Conservation (phyloP, 257 asterid species). For the Thymus quinquecostatus region DNA sequence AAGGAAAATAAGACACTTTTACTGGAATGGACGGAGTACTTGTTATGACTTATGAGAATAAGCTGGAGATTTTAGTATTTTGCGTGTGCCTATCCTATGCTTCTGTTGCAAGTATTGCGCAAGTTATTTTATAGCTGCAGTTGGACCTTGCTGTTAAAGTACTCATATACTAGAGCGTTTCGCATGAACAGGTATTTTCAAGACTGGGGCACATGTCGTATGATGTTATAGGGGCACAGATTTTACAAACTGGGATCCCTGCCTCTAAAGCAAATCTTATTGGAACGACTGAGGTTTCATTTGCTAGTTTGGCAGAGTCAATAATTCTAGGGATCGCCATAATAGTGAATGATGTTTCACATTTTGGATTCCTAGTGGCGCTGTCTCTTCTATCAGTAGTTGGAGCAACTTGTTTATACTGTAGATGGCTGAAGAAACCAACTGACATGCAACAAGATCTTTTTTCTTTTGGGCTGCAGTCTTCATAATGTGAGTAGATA, state of each 20-base stretch:
- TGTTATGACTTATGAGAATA: not conserved
- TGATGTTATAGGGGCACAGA: constrained; percentile 87
- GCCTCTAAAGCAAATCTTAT: constrained; percentile 93
- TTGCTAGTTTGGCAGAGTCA: constrained; percentile 93
- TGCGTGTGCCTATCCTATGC: not conserved
- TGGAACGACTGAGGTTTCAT: constrained; percentile 88
- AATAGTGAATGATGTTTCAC: constrained; percentile 78
- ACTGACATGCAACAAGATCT: constrained; percentile 73
- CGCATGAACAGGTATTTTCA: constrained; percentile 67
- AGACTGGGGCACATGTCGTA: constrained; percentile 96
- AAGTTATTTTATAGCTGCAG: not conserved
- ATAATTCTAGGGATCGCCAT: constrained; percentile 86
- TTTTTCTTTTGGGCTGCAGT: constrained; percentile 57
- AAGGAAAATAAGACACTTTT: too few species aligned
- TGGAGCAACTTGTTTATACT: constrained; percentile 80
- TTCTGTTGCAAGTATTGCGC: constrained; percentile 3
- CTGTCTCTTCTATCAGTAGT: constrained; percentile 80
- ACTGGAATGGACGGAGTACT: too few species aligned
- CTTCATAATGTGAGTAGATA: constrained; percentile 52
- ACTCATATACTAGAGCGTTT: constrained; percentile 26
- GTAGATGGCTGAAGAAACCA: constrained; percentile 85
- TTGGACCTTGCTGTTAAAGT: constrained; percentile 20
- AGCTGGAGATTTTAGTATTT: constrained; percentile 15
- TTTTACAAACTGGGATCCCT: constrained; percentile 94
- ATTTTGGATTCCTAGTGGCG: constrained; percentile 77